Evolutionary conservation across 129 eudicot species (phyloP).

Genomic region (Pseudognaphalium luteoalbum): DNA sequence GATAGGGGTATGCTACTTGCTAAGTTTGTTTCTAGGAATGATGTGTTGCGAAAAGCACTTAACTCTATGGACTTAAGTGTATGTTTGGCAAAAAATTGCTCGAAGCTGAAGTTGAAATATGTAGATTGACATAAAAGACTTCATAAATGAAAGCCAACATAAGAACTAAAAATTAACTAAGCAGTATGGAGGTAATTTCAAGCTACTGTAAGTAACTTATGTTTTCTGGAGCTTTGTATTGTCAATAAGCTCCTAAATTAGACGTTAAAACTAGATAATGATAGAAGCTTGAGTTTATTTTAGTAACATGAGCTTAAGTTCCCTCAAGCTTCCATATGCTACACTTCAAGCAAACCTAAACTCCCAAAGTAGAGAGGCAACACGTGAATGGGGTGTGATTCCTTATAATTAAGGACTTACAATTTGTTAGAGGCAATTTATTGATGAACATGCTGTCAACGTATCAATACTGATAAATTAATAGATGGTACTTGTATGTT

Average conservation of each 20-base stretch:
- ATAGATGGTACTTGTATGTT: not conserved
- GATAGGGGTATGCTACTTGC: not conserved
- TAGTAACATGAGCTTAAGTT: not conserved
- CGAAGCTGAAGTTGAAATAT: too few relatives aligned
- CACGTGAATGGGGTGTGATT: not conserved
- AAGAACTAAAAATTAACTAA: too few relatives aligned
- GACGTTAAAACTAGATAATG: not conserved
- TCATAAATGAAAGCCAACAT: too few relatives aligned
- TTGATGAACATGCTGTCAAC: not conserved
- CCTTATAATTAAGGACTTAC: not conserved
- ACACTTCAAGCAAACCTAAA: not conserved
- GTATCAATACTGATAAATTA: not conserved
- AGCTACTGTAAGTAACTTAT: not conserved
- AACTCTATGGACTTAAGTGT: not conserved
- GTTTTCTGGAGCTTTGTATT: not conserved
- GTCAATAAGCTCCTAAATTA: not conserved
- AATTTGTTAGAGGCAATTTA: not conserved
- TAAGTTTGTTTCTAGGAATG: not conserved
- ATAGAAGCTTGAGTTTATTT: not conserved
- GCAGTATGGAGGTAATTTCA: too few relatives aligned
- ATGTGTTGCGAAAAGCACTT: not conserved
- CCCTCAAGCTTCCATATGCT: not conserved
- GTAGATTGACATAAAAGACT: too few relatives aligned
- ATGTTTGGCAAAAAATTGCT: too few relatives aligned
- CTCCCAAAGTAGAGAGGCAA: not conserved